Base-by-base conservation (phyloP, 2,329 filamentous ascomycete species). In the Microdochium nivale region DNA sequence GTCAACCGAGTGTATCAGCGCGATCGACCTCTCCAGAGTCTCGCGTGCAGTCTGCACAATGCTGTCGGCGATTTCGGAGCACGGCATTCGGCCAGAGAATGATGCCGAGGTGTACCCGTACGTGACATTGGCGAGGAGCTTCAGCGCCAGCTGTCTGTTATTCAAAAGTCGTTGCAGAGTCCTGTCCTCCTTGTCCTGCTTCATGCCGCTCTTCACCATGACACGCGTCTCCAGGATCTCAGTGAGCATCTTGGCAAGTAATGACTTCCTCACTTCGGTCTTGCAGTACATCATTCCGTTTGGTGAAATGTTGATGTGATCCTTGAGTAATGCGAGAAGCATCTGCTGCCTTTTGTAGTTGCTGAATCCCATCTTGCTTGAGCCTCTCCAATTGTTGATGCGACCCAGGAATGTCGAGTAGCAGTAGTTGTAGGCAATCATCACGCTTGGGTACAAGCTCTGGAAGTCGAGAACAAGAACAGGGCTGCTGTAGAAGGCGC, bases 401-500 rank as follows among this genome's bases (percentile, higher is more conserved):
- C 94, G 83, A 0, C 94, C 94, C 0, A 97, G 76, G 59, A 91
- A 99, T 0, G 94, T 99, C 0, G 94, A 97, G 65, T 99, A 99
- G 71, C 94, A 99, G 65, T 96, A 94, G 62, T 99, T 99, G 73
- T 99, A 97, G 0, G 94, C 94, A 63, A 99, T 97, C 90, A 99
- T 96, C 54, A 97, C 86, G 67, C 91, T 96, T 0, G 94, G 94
- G 58, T 99, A 99, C 48, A 99, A 72, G 54, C 90, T 95, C 63
- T 97, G 92, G 56, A 99, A 99, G 68, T 99, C 94, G 7, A 99
- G 76, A 0, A 99, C 94, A 3, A 99, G 65, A 0, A 99, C 66
- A 0, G 94, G 94, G 55, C 88, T 94, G 52, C 76, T 90, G 68
- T 99, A 99, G 64, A 99, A 96, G 7, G 85, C 88, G 58, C 91